phyloP scores from a whole-genome alignment of 306 rosid genomes.

The Pachyrhizus erosus region DNA sequence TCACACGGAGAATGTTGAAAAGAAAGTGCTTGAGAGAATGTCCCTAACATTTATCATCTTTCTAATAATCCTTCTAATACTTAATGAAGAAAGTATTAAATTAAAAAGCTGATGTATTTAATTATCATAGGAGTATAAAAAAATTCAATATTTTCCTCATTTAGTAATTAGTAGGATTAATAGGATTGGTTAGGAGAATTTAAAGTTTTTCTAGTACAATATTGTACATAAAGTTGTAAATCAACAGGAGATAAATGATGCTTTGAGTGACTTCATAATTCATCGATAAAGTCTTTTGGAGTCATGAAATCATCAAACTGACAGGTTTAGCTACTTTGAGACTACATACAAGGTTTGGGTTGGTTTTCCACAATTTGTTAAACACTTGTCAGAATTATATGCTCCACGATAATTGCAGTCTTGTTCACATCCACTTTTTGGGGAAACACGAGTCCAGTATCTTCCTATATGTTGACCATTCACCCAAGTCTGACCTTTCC shows the following conservation, averaged over 20 bases:
- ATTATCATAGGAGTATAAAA: background rate
- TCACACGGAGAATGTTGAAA: no score
- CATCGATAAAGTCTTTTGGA: background rate
- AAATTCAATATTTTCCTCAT: background rate
- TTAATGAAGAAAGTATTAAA: background rate
- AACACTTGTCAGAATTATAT: conserved; percentile 78
- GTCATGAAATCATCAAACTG: conserved; percentile 32
- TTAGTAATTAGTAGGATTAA: background rate
- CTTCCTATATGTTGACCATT: conserved; percentile 96
- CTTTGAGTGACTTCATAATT: conserved; percentile 15
- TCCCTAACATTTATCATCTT: no score
- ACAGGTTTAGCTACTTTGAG: conserved; percentile 27
- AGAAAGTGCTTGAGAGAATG: no score
- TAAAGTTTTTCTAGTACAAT: background rate
- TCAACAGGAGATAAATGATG: background rate
- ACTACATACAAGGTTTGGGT: conserved; percentile 78
- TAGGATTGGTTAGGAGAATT: conserved; percentile 6
- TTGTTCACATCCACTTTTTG: conserved; percentile 72
- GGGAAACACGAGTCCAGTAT: conserved; percentile 88
- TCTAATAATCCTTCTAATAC: background rate
- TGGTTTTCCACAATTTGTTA: conserved; percentile 85
- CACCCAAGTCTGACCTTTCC: conserved; percentile 99
- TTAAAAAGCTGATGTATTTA: background rate
- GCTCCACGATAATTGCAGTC: conserved; percentile 88
- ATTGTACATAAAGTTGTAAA: conserved; percentile 26